phyloP scores from a whole-genome alignment of 805 yeast species.

The Pichia manshurica region DNA sequence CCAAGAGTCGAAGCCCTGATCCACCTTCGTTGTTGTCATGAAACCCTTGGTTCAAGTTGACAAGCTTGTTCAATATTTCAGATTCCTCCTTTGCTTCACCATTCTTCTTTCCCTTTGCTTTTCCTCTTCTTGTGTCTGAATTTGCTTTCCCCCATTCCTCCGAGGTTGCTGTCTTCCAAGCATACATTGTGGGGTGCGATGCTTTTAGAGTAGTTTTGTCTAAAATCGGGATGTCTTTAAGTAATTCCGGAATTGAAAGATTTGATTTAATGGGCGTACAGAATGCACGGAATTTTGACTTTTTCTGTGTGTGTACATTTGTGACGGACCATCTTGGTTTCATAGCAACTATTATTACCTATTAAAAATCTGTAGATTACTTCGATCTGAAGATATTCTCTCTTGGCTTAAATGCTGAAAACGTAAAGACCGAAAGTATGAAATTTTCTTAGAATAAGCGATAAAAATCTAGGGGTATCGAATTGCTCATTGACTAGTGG shows the following conservation, averaged over 20 bases:
- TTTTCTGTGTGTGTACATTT: conserved; percentile 39
- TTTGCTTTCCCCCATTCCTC: background rate
- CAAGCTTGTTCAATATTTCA: conserved; percentile 17
- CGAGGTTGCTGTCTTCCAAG: conserved; percentile 53
- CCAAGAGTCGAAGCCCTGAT: conserved; percentile 57
- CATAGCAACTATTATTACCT: background rate
- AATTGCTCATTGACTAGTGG: too few relatives aligned
- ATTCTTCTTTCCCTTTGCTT: too few relatives aligned
- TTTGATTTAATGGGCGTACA: conserved; percentile 37
- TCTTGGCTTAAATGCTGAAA: too few relatives aligned
- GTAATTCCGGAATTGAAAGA: conserved; percentile 37
- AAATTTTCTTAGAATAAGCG: too few relatives aligned
- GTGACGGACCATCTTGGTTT: conserved; percentile 36
- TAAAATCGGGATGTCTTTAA: conserved; percentile 36
- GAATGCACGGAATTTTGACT: conserved; percentile 66
- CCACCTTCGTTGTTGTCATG: conserved; percentile 72
- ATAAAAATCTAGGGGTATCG: too few relatives aligned
- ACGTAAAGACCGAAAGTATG: too few relatives aligned
- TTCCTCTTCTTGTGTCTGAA: background rate
- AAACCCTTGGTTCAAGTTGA: conserved; percentile 47
- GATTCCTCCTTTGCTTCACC: background rate
- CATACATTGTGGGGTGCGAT: conserved; percentile 67
- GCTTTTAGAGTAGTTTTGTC: conserved; percentile 53
- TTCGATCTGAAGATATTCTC: too few relatives aligned
- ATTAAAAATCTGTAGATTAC: too few relatives aligned